phyloP scores from a whole-genome alignment of 1,284 basidiomycete species.

The Kwoniella shivajii region DNA sequence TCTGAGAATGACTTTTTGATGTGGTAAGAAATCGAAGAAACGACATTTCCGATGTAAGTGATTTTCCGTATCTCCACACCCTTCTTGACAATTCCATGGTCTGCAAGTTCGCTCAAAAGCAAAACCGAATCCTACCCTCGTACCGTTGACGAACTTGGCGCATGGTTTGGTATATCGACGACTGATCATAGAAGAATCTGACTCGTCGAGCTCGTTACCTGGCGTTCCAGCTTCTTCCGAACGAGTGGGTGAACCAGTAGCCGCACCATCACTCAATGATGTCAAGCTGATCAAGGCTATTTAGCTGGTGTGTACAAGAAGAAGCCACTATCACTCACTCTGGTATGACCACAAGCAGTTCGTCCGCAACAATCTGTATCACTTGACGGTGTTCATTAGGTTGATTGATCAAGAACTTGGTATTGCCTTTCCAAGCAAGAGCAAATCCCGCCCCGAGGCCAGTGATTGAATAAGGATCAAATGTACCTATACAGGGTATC shows the following conservation, averaged over 20 bases:
- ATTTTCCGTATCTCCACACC: constrained; percentile 56
- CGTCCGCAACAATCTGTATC: constrained; percentile 79
- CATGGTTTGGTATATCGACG: constrained; percentile 61
- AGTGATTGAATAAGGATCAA: constrained; percentile 75
- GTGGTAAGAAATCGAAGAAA: constrained; percentile 77
- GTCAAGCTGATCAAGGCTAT: constrained; percentile 43
- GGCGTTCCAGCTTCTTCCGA: not conserved
- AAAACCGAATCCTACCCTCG: constrained; percentile 88
- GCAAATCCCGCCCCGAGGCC: constrained; percentile 88
- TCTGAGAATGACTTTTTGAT: constrained; percentile 74
- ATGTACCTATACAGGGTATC: constrained; percentile 62
- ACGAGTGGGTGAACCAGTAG: constrained; percentile 46
- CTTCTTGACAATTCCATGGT: constrained; percentile 62
- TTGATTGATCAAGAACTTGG: constrained; percentile 72
- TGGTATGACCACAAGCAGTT: constrained; percentile 79
- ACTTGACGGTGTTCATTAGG: constrained; percentile 76
- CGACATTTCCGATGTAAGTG: constrained; percentile 79
- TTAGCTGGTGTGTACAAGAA: not conserved
- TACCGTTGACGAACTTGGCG: constrained; percentile 81
- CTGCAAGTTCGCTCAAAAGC: constrained; percentile 82
- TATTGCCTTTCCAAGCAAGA: constrained; percentile 78
- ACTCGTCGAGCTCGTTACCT: constrained; percentile 14
- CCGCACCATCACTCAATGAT: constrained; percentile 56
- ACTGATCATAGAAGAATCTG: constrained; percentile 30
- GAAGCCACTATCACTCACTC: constrained; percentile 61